Evolutionary conservation across 192 early-diverging fungal species (phyloP).

Genomic region (Chytriomyces sp.): DNA sequence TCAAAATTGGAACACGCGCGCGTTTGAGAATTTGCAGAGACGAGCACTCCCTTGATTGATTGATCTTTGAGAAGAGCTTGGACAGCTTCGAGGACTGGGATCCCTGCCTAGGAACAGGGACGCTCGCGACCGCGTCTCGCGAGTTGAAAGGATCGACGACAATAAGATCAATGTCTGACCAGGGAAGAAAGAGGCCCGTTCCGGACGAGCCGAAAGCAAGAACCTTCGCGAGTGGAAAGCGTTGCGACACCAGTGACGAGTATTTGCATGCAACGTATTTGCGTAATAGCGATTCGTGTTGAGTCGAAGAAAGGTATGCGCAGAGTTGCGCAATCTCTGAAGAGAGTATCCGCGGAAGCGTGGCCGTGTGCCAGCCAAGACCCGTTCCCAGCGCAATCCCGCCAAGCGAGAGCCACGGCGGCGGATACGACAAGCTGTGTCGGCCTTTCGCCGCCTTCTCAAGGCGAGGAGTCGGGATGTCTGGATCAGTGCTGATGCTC

Average conservation of each 20-base stretch:
- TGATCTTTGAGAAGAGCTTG: constrained; percentile 2
- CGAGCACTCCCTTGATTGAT: neutral
- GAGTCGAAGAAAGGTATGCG: neutral
- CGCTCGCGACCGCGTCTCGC: too few relatives aligned
- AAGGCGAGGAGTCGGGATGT: too few relatives aligned
- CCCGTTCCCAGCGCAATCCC: too few relatives aligned
- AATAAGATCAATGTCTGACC: constrained; percentile 12
- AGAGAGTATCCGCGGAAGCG: too few relatives aligned
- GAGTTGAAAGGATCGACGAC: neutral
- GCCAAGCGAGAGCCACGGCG: too few relatives aligned
- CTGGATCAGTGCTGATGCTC: too few relatives aligned
- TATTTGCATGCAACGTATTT: neutral
- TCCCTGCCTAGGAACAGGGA: constrained; percentile 4
- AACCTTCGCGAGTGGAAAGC: neutral
- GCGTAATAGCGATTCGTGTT: neutral
- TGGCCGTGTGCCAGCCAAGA: too few relatives aligned
- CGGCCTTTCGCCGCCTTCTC: too few relatives aligned
- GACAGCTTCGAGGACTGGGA: constrained; percentile 19
- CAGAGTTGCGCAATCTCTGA: too few relatives aligned
- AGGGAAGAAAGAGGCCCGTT: constrained; percentile 24
- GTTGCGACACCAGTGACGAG: neutral
- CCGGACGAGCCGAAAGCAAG: constrained; percentile 18
- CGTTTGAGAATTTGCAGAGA: neutral
- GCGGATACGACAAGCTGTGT: too few relatives aligned
- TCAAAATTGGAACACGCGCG: constrained; percentile 25